Base-by-base conservation (phyloP, 73 alveolate species). In the Stentor coeruleus region DNA sequence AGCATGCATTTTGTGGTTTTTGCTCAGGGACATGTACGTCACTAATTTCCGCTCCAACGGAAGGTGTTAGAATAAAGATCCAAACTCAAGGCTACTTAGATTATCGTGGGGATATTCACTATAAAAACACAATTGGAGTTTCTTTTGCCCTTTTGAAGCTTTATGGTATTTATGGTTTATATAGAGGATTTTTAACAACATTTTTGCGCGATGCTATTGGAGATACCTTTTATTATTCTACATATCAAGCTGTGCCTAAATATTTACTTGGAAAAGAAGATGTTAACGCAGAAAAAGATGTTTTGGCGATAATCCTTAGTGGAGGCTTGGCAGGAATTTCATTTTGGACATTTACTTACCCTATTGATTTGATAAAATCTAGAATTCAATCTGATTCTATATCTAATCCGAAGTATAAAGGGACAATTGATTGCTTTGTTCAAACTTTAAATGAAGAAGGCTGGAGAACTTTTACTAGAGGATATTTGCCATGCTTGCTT, bases 1-100 rank as follows among this genome's bases (percentile, higher is more conserved):
- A 66, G 79, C 79, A 66, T 33, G 79, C 79, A 0, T 33, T 66
- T 15, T 66, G 79, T 66, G 79, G 79, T 28, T 37, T 31, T 26
- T 66, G 39, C 1, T 66, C 79, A 66, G 79, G 79, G 49, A 40
- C 39, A 11, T 37, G 20, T 37, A 66, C 40, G n/a, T 20, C 79
- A 28, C n/a, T 66, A 33, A 31, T 31, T 33, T 66, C 79, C 2
- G 14, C 79, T 20, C 79, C 79, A 20, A 31, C 79, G 15, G 79
- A 66, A 2, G 40, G 15, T 20, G 11, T 66, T 20, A 0, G 79
- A 26, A 66, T 66, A 28, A 37, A 40, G n/a, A 20, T 66, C n/a
- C 79, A 66, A 40, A 2, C 37, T 15, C 79, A 66, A 2, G 39
- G 39, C 49, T 20, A 26, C 11, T 11, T 66, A 33, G 28, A 57